Base-by-base conservation (phyloP, 2,329 filamentous ascomycete species). In the Cytospora piceicola region DNA sequence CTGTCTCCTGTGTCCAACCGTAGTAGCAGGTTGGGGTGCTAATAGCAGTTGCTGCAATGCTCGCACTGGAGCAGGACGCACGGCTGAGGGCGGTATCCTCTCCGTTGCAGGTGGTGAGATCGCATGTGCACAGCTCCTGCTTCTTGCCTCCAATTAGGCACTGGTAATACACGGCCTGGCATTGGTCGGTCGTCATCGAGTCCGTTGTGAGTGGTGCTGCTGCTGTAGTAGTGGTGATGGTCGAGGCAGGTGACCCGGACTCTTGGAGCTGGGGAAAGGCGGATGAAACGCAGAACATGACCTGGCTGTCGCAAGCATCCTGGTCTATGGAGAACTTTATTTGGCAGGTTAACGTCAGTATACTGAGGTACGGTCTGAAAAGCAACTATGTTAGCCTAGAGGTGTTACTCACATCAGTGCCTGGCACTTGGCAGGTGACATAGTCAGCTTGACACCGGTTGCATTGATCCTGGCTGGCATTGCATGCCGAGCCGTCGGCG, bases 361-460 rank as follows among this genome's bases (percentile, higher is more conserved):
- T 9, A 5, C 24, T 3, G 22, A 8, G n/a, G 1, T 24, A 42
- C 8, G 17, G 29, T 32, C 17, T 51, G 20, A 7, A 4, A 11
- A 2, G n/a, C 4, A 30, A 9, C 11, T 36, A 36, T 54, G 46
- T 22, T 22, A 22, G 15, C 20, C 8, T n/a, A 12, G 4, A 24
- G 24, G 32, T 9, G 29, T 30, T 3, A 57, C 61, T 52, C 46
- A 63, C 61, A n/a, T 51, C 53, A 20, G 49, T 57, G 53, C 39
- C 53, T 17, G 61, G 61, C 14, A 32, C 22, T 1, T 46, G 61
- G 53, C 61, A 63, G 22, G 49, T 22, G 42, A 22, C 36, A 55
- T 63, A 57, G 17, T 63, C 61, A 15, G 20, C 32, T 46, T 63
- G 61, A 32, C 61, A 63, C 61, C 57, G 61, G 29, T 57, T 36